These are phyloP conservation scores for Cenchrus americanus DNA, from an alignment of 176 grass and related monocot genomes.

Conservation along the genomic window DNA sequence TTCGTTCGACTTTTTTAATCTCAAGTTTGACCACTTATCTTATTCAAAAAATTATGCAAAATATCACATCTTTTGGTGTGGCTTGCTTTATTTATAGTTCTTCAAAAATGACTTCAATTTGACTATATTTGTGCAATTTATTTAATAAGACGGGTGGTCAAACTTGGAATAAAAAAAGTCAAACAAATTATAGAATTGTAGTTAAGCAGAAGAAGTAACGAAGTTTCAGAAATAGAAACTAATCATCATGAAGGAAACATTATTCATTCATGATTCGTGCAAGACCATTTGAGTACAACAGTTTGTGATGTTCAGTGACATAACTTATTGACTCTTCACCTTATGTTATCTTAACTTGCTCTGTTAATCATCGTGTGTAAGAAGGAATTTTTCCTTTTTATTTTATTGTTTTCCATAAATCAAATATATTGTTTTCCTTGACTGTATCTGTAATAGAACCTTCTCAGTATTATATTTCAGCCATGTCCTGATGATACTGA, in stretches of 20 bases:
- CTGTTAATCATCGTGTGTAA: slow-evolving; percentile 34
- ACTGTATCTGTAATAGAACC: not conserved
- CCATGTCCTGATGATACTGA: slow-evolving; percentile 71
- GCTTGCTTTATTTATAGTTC: too few species aligned
- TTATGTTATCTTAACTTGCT: slow-evolving; percentile 16
- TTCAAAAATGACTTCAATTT: too few species aligned
- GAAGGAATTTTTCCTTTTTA: not conserved
- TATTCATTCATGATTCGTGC: slow-evolving; percentile 7
- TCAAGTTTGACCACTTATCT: too few species aligned
- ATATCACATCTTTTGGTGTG: too few species aligned
- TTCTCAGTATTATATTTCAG: slow-evolving; percentile 43
- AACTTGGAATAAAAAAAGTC: too few species aligned
- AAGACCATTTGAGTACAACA: slow-evolving; percentile 15
- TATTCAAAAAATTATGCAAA: too few species aligned
- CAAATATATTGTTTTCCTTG: slow-evolving; percentile 29
- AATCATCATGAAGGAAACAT: not conserved
- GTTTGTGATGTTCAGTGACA: slow-evolving; percentile 14
- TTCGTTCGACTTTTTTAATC: too few species aligned
- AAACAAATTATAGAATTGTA: not conserved
- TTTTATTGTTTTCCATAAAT: not conserved
- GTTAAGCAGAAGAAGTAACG: not conserved
- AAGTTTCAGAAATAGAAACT: slow-evolving; percentile 3
- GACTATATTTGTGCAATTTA: too few species aligned
- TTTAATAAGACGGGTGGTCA: too few species aligned
- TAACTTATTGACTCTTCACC: slow-evolving; percentile 11